phyloP scores from a whole-genome alignment of 2,329 filamentous ascomycete genomes.

The Phaeosphaeriaceae sp. region DNA sequence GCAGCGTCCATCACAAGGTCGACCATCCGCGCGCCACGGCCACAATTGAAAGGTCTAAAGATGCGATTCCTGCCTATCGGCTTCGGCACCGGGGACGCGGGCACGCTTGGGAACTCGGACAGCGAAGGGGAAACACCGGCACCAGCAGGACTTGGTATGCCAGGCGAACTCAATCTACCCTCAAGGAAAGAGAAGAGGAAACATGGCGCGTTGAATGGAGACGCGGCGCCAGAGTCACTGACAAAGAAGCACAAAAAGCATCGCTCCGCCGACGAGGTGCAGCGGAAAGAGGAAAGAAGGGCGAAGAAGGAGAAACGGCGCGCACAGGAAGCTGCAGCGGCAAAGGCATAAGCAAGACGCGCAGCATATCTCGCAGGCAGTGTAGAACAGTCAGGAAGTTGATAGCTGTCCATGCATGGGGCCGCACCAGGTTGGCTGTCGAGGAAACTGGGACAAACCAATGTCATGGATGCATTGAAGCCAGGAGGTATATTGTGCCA shows the following conservation, averaged over 20 bases:
- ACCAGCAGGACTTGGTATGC: constrained; percentile 30
- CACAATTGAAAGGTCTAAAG: constrained; percentile 72
- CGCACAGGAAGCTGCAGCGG: constrained; percentile 26
- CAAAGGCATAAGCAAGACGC: constrained; percentile 20
- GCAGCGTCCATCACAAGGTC: constrained; percentile 55
- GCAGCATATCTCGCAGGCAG: neutral
- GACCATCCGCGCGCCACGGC: constrained; percentile 61
- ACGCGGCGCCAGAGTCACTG: constrained; percentile 32
- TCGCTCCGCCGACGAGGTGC: constrained; percentile 41
- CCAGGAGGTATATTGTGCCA: neutral
- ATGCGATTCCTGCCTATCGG: constrained; percentile 74
- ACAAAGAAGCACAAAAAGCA: constrained; percentile 51
- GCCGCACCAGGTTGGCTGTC: too few relatives aligned
- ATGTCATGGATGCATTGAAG: too few relatives aligned
- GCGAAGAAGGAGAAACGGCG: constrained; percentile 46
- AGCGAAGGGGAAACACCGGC: constrained; percentile 52
- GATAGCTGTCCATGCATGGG: too few relatives aligned
- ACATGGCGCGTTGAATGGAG: constrained; percentile 40
- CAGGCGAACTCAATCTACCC: constrained; percentile 28
- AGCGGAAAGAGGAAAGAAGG: constrained; percentile 48
- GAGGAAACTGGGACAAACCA: too few relatives aligned
- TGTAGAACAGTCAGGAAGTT: neutral
- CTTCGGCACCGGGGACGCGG: constrained; percentile 54
- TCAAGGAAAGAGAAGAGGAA: constrained; percentile 51
- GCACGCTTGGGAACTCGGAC: constrained; percentile 51